Conservation (phyloP, 148 eudicot species). For the Amaranthus palmeri region DNA sequence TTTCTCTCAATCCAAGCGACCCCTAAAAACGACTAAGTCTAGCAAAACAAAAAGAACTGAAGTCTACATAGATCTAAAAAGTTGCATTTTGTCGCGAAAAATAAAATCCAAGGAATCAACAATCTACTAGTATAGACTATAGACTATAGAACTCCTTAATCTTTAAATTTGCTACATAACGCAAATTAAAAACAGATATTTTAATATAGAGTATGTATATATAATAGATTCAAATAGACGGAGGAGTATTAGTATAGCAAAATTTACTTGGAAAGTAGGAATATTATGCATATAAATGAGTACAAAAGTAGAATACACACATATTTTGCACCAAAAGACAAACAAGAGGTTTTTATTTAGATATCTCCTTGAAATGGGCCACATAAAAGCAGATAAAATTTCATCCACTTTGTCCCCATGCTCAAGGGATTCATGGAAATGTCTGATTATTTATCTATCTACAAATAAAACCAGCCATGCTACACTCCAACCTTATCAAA, state of each 20-base stretch:
- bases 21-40: no score
- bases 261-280: not conserved
- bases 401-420: slow-evolving; percentile 17
- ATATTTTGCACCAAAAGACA: slow-evolving; percentile 8
- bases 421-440: slow-evolving; percentile 3
- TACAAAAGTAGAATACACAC: not conserved
- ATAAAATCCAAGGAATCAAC: no score
- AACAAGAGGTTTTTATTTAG: slow-evolving; percentile 12
- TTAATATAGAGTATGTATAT: no score
- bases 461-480: slow-evolving; percentile 21
- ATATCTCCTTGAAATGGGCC: not conserved
- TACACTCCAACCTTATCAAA: slow-evolving; percentile 27
- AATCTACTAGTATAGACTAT: no score
- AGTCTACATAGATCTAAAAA: no score
- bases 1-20: no score
- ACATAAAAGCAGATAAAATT: slow-evolving; percentile 17
- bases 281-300: not conserved
- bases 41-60: no score
- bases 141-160: no score
- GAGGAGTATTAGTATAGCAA: not conserved
- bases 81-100: no score
- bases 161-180: no score
- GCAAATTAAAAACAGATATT: no score
- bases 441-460: slow-evolving; percentile 22
- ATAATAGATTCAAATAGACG: no score